Evolutionary conservation across 2,329 filamentous ascomycete genomes (phyloP).

Genomic region (Colletotrichum abscissum): DNA sequence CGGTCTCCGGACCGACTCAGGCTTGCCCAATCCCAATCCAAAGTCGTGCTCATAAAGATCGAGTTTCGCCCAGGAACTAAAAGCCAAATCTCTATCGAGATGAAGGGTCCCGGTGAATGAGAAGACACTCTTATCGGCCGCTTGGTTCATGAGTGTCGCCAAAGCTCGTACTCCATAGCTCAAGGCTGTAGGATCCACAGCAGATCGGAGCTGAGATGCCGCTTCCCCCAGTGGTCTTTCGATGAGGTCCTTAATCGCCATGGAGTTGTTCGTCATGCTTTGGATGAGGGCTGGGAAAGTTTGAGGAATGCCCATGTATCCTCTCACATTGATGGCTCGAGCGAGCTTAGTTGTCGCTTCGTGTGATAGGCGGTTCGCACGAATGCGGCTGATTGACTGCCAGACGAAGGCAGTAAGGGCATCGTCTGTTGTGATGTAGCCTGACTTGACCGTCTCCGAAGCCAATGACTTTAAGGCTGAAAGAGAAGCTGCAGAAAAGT

Average conservation of each 20-base stretch:
- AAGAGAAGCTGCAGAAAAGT: constrained; percentile 52
- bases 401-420: constrained; percentile 62
- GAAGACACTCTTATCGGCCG: constrained; percentile 48
- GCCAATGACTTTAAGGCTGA: constrained; percentile 53
- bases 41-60: constrained; percentile 60
- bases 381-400: constrained; percentile 54
- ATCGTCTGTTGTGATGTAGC: constrained; percentile 65
- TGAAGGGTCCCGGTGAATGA: constrained; percentile 50
- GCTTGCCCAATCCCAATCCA: constrained; percentile 55
- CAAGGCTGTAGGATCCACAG: constrained; percentile 50
- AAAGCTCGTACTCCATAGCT: constrained; percentile 51
- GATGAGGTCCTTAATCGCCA: constrained; percentile 43
- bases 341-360: constrained; percentile 43
- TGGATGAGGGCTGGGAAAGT: constrained; percentile 61
- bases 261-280: constrained; percentile 55
- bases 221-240: constrained; percentile 37
- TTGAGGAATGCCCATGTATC: constrained; percentile 51
- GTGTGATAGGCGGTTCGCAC: constrained; percentile 47
- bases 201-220: constrained; percentile 47
- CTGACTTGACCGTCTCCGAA: constrained; percentile 37
- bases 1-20: constrained; percentile 60
- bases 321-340: constrained; percentile 62
- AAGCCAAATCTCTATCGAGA: constrained; percentile 55
- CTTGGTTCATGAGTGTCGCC: constrained; percentile 50
- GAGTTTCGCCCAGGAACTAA: constrained; percentile 66